Evolutionary conservation across 495 filamentous ascomycete species (phyloP).

Genomic region (Penicillium ochrochloron): DNA sequence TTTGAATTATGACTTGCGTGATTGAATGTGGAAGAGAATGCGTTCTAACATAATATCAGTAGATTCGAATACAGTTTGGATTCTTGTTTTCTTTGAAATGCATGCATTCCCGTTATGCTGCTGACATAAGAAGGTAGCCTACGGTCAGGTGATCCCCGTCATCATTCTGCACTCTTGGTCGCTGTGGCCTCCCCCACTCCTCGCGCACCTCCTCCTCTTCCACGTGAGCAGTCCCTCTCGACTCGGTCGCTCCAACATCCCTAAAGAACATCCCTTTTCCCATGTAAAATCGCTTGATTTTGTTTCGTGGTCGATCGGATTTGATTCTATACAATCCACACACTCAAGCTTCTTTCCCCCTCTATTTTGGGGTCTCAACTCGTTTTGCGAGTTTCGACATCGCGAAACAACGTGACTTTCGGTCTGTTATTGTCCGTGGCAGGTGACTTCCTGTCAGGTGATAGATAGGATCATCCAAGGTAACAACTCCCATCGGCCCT

Average conservation of each 20-base stretch:
- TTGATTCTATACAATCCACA: slow-evolving; percentile 17
- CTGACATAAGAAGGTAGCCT: slow-evolving; percentile 12
- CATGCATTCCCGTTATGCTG: not conserved
- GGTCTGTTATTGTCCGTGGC: slow-evolving; percentile 54
- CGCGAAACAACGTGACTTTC: slow-evolving; percentile 42
- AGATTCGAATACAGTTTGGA: not conserved
- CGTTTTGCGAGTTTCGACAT: slow-evolving; percentile 31
- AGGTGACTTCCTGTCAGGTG: slow-evolving; percentile 60
- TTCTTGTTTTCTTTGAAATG: not conserved
- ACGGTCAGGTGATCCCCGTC: slow-evolving; percentile 41
- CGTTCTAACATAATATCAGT: not conserved
- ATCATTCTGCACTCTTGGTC: slow-evolving; percentile 33
- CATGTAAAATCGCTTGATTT: slow-evolving; percentile 35
- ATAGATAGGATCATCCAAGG: slow-evolving; percentile 55
- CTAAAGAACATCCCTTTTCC: slow-evolving; percentile 38
- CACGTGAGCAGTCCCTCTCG: slow-evolving; percentile 55
- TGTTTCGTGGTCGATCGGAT: slow-evolving; percentile 29
- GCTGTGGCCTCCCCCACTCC: slow-evolving; percentile 25
- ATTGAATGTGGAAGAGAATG: not conserved
- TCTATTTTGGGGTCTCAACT: slow-evolving; percentile 28
- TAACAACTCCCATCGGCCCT: slow-evolving; percentile 39
- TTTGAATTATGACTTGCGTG: not conserved
- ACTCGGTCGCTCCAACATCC: slow-evolving; percentile 40
- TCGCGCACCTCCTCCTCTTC: slow-evolving; percentile 33
- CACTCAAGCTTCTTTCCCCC: slow-evolving; percentile 25